phyloP scores from a whole-genome alignment of 2,329 filamentous ascomycete genomes.

The Westerdykella aurantiaca region DNA sequence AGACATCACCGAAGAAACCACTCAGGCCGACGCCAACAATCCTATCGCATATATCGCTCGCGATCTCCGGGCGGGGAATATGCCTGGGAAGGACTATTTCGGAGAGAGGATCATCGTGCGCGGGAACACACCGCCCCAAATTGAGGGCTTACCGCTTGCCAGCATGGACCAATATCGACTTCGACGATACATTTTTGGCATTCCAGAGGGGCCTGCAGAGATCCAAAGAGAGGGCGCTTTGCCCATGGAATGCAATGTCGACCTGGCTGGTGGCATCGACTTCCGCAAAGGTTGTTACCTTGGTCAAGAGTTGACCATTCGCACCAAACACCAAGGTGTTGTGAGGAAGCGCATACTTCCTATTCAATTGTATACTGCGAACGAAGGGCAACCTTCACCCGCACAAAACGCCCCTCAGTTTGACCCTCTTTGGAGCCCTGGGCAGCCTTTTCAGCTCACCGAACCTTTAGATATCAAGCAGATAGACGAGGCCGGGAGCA shows the following conservation, averaged over 20 bases:
- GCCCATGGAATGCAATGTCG: constrained; percentile 85
- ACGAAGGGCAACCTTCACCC: background rate
- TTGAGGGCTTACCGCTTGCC: constrained; percentile 35
- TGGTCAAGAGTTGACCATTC: constrained; percentile 92
- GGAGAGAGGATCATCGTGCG: constrained; percentile 9
- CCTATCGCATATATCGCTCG: constrained; percentile 9
- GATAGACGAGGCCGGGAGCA: constrained; percentile 38
- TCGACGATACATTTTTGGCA: constrained; percentile 70
- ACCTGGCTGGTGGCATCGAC: constrained; percentile 78
- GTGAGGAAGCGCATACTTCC: constrained; percentile 87
- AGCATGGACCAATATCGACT: constrained; percentile 59
- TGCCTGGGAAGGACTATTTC: constrained; percentile 16
- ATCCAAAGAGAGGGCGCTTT: constrained; percentile 65
- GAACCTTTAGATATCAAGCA: constrained; percentile 50
- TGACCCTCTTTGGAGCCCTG: constrained; percentile 38
- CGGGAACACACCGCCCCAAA: constrained; percentile 31
- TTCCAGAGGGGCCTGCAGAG: constrained; percentile 80
- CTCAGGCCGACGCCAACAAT: background rate
- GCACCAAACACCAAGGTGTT: constrained; percentile 89
- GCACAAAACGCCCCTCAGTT: constrained; percentile 2
- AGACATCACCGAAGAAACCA: background rate
- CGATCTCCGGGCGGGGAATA: background rate
- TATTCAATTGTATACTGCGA: constrained; percentile 58
- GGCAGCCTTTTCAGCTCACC: background rate
- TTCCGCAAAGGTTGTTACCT: constrained; percentile 97